phyloP scores from a whole-genome alignment of 129 eudicot species.

The Artemisia tridentata region DNA sequence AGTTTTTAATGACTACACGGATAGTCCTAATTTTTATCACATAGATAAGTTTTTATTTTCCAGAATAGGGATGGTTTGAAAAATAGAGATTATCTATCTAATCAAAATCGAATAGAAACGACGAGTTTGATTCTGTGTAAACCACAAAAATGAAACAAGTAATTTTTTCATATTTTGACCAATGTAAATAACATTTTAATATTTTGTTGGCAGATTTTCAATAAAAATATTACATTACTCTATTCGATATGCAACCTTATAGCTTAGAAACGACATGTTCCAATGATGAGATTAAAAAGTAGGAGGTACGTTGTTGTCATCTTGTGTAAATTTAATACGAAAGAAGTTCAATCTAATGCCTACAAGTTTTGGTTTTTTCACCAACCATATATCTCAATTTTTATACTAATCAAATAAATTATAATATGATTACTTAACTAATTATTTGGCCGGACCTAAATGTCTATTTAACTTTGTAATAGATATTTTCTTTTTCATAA shows the following conservation, averaged over 20 bases:
- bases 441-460: conserved; percentile 25
- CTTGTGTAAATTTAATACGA: conserved; percentile 10
- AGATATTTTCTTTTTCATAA: background rate
- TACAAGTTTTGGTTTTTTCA: conserved; percentile 26
- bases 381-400: conserved; percentile 24
- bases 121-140: too few relatives aligned
- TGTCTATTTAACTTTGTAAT: background rate
- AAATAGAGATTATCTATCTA: too few relatives aligned
- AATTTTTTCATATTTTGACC: too few relatives aligned
- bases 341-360: conserved; percentile 28
- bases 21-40: too few relatives aligned
- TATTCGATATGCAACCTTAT: background rate
- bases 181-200: too few relatives aligned
- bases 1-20: too few relatives aligned
- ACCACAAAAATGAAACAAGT: too few relatives aligned
- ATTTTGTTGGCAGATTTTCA: too few relatives aligned
- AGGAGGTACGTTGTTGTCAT: conserved; percentile 22
- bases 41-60: too few relatives aligned
- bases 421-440: conserved; percentile 2
- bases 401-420: background rate
- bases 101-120: too few relatives aligned
- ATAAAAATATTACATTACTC: background rate
- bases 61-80: too few relatives aligned
- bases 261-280: conserved; percentile 14
- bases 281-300: conserved; percentile 31